Percentiles rank a stretch among this genome's conserved stretches.
Evolutionary conservation across 768 basidiomycete genomes (phyloP).

Genomic region (Lactifluus rugatus): DNA sequence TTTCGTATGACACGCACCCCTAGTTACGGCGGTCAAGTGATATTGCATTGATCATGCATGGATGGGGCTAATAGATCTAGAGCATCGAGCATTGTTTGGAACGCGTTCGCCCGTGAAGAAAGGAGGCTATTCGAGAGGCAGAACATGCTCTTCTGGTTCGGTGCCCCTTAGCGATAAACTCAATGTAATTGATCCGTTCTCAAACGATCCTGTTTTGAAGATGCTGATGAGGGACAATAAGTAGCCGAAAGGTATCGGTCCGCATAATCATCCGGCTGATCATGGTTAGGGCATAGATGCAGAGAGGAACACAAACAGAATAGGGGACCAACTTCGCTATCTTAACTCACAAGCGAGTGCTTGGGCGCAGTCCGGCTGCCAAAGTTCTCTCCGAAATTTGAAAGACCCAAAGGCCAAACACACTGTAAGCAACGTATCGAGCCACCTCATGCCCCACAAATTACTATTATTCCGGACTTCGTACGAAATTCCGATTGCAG

Average conservation of each 20-base stretch:
- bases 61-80: neutral
- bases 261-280: no score
- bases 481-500: neutral
- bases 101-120: neutral
- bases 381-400: neutral
- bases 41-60: neutral
- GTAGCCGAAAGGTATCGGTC: no score
- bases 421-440: neutral
- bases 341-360: slow-evolving; percentile 3
- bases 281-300: neutral
- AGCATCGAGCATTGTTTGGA: neutral
- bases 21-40: neutral
- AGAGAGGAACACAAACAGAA: neutral
- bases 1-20: neutral
- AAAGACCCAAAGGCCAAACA: neutral
- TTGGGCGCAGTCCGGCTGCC: slow-evolving; percentile 6
- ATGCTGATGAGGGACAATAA: no score
- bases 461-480: neutral
- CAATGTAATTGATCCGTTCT: no score
- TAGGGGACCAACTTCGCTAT: neutral
- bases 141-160: neutral
- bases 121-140: no score
- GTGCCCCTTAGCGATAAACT: no score
- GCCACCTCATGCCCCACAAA: neutral
- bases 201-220: no score